Evolutionary conservation across 306 rosid genomes (phyloP), one percentile per base, ranked within the genome.

Genomic region (Dalbergia cultrata): DNA sequence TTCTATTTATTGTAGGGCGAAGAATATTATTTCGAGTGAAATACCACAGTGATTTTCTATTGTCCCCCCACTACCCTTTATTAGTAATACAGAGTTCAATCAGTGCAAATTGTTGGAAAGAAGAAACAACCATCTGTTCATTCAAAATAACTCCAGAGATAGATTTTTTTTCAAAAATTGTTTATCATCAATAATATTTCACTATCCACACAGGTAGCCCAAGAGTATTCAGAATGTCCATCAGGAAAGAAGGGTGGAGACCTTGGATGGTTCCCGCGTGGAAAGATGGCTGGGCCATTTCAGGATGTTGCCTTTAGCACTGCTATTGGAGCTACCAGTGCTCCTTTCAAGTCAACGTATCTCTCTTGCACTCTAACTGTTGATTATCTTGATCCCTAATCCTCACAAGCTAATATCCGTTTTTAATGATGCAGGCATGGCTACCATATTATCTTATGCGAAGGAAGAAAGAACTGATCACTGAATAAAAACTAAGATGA

Each of bases 211-310:
- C 92, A 91, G 97, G 5, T 91, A 88, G 97, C 97, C 50, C 94
- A 92, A 73, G 97, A 93, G 79, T 95, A 81, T 85, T 95, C 99
- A 1, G 99, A 95, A 86, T 95, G 99, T 43, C 99, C 99, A 17
- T 95, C 99, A 3, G 99, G 97, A 65, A 95, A 95, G 90, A 95
- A 95, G 79, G 99, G 99, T 50, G 99, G 99, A 47, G 99, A 95
- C 81, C 93, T 95, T 9, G 98, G 99, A 74, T 95, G 99, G 99
- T 95, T 95, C 80, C 99, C 99, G 4, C 91, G 99, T 5, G 98
- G 99, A 67, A 95, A 95, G 88, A 95, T 95, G 99, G 98, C 99
- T 0, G 99, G 98, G 19, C 98, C 98, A 19, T 95, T 95, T 87
- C 99, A 95, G 69, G 99, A 95, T 4, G 99, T 95, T 81, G 99